Evolutionary conservation across 306 rosid genomes (phyloP), one percentile per base, ranked within the genome.

Genomic region (Quercus berberidifolia): DNA sequence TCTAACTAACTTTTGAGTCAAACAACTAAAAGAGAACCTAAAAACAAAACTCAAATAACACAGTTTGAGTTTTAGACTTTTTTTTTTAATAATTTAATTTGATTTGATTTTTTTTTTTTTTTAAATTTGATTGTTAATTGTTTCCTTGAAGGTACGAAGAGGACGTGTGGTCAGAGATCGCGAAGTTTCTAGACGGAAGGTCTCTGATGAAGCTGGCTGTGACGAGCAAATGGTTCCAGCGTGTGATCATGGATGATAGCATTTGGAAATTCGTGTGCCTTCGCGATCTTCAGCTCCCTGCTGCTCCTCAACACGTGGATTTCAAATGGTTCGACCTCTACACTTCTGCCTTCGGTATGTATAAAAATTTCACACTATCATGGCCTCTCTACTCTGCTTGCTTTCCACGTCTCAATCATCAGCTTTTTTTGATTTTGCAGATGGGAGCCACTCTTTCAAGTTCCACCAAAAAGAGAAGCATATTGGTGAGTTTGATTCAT

Each of bases 131-230:
- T 49, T 49, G 4, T 49, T 12, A 11, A 10, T 49, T 49, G 17
- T 49, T 12, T 43, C 11, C 0, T 49, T 49, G 54, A 49, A 49
- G 99, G 95, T 91, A 77, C 82, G 96, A 95, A 76, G 87, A 86
- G 74, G 99, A 95, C 78, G 83, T 93, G n/a, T 95, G 98, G 99
- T 86, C 96, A 57, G 94, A 95, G 93, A 88, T 95, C 8, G 90
- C 97, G 3, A 95, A 89, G 81, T 86, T 73, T 87, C 83, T 95
- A 73, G 99, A 95, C 58, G 98, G 92, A 60, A 90, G 85, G 79
- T 91, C 99, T 71, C 80, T 93, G 83, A 86, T 93, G 83, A 93
- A 82, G 98, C 89, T 95, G 67, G 91, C 96, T 11, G 84, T 87
- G n/a, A 87, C 98, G 21, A 89, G 79, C 84, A 86, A 87, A 78